These are phyloP conservation scores for Hyaloscypha bicolor DNA, from an alignment of 495 filamentous ascomycete genomes.

Conservation along the genomic window DNA sequence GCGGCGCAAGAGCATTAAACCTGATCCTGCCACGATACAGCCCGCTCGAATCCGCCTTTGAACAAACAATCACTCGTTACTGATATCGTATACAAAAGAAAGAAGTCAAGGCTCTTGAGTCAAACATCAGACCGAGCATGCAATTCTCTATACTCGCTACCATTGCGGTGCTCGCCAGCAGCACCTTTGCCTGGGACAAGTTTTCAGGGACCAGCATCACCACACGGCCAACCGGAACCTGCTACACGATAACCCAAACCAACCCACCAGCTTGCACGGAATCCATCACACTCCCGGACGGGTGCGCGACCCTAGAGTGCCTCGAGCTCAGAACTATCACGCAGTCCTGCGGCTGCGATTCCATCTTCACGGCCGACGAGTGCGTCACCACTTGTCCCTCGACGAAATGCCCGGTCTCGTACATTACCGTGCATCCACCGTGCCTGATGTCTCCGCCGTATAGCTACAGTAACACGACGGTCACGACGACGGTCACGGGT, in stretches of 20 bases:
- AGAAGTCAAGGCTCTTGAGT: not conserved
- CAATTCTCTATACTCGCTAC: constrained; percentile 5
- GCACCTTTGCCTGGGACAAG: not conserved
- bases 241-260: constrained; percentile 11
- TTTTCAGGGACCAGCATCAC: not conserved
- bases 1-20: not conserved
- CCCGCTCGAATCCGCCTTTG: not conserved
- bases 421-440: constrained; percentile 2
- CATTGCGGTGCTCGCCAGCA: not conserved
- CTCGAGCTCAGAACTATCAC: constrained; percentile 6
- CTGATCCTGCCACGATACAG: not conserved
- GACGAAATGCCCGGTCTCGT: not conserved
- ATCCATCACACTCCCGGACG: not conserved
- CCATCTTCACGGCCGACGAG: not conserved
- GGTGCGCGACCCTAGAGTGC: not conserved
- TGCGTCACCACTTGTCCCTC: constrained; percentile 7
- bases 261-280: not conserved
- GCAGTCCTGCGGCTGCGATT: constrained; percentile 13
- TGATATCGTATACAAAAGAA: not conserved
- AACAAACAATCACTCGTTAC: not conserved
- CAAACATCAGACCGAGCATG: not conserved
- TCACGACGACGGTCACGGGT: constrained; percentile 11
- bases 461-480: not conserved
- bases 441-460: constrained; percentile 1
- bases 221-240: not conserved